A percentile compares a stretch with the other conserved stretches of the same genome.
Evolutionary conservation across 345 rosid genomes (phyloP).

Genomic region (Hibiscus syriacus): DNA sequence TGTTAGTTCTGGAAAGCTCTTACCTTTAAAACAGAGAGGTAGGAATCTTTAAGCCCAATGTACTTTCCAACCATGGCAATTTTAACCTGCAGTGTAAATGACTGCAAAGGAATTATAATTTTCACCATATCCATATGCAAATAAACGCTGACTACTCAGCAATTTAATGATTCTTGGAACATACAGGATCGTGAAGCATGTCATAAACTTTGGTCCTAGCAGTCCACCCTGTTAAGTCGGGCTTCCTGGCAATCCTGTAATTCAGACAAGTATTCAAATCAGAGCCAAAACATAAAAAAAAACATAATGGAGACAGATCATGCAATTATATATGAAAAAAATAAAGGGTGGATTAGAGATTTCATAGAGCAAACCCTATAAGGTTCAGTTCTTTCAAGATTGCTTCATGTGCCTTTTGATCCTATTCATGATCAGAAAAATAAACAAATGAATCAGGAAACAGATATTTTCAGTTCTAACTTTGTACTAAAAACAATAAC

Average conservation of each 20-base stretch:
- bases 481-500: neutral
- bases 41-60: slow-evolving; percentile 65
- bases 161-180: slow-evolving; percentile 17
- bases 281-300: neutral
- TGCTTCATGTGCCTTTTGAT: slow-evolving; percentile 88
- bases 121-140: slow-evolving; percentile 6
- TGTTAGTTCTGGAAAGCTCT: neutral
- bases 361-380: slow-evolving; percentile 42
- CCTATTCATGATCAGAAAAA: slow-evolving; percentile 33
- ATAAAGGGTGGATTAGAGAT: neutral
- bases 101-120: slow-evolving; percentile 8
- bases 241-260: slow-evolving; percentile 55
- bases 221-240: slow-evolving; percentile 68
- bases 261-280: slow-evolving; percentile 8
- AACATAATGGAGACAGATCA: neutral
- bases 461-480: neutral
- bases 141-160: neutral
- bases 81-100: slow-evolving; percentile 41
- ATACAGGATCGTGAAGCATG: slow-evolving; percentile 58
- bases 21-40: slow-evolving; percentile 74
- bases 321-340: neutral
- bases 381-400: slow-evolving; percentile 71
- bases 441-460: slow-evolving; percentile 10
- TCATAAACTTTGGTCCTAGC: slow-evolving; percentile 71
- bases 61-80: slow-evolving; percentile 85